Evolutionary conservation across 1,284 basidiomycete species (phyloP), one percentile per base, ranked within the genome.

Genomic region (Athelia psychrophila): DNA sequence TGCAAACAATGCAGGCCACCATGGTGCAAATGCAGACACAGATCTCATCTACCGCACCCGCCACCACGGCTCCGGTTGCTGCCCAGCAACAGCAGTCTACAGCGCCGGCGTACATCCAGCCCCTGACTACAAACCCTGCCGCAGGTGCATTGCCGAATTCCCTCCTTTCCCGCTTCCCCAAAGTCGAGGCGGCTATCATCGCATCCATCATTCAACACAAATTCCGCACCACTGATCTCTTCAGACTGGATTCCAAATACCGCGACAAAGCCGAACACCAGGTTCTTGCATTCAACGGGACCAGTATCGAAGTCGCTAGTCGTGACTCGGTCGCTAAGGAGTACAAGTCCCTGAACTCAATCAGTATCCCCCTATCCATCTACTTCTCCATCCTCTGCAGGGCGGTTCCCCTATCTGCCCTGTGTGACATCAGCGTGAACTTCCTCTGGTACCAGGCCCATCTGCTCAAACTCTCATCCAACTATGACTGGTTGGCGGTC

Each of bases 401-500:
- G 27, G 27, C 27, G 13, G 27, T 13, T 13, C 27, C 27, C 13
- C 6, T 13, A 30, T 30, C 27, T 30, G 27, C 27, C 13, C 27
- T 30, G 27, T 5, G 6, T 13, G 27, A 30, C 13, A 30, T 30
- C 27, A 30, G 27, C 27, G 27, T 30, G 27, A 13, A 30, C 27
- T 30, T 30, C 13, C 27, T 30, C 27, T 30, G 27, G 27, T 30
- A 30, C 27, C 27, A 30, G 27, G 27, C 27, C 13, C 27, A 30
- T 30, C 27, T 30, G 27, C 27, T 30, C 6, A 30, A 30, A 30
- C 27, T 30, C 27, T 30, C 27, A 13, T 6, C 27, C 13, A 13
- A 30, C 27, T 30, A 30, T 49, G 45, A 8, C 3, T 44, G n/a
- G 47, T 48, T 48, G 15, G 47, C 49, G 44, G 47, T 42, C 4